Evolutionary conservation across 768 basidiomycete species (phyloP), one percentile per base, ranked within the genome.

Genomic region (Mrakia hoshinonis): DNA sequence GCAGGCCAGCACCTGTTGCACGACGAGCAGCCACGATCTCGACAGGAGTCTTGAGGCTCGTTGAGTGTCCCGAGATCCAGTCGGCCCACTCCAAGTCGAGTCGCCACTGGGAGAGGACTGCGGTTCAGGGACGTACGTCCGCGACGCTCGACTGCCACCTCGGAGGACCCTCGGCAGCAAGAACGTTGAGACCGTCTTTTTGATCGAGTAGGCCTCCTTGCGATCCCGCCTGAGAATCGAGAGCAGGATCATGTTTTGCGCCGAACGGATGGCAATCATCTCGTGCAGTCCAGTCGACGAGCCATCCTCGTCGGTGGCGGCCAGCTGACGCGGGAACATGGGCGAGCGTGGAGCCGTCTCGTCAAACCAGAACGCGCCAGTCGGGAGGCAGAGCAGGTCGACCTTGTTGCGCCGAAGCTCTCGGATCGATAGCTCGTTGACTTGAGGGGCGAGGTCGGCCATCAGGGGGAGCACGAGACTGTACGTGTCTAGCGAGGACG

Each of bases 391-490:
- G 73, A 89, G 84, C 36, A 81, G 76, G 65, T 91, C 89, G 15
- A 89, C 79, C 76, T 90, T 91, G 15, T 87, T 85, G 61, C 87
- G 85, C 31, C 87, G 84, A 67, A 91, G 82, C 72, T 89, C 89
- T 29, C 87, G 84, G 52, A 88, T 83, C 4, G 87, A 85, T 81
- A 91, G 83, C 15, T 86, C 87, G 75, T 85, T 86, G 74, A 91
- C 88, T 77, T 89, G 87, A 4, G 82, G 79, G 6, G 82, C 83
- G 9, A 90, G 78, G 43, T 82, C 82, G 4, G 87, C 82, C 39
- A 90, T 79, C n/a, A 87, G 76, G 1, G 89, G 85, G 7, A 87
- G 78, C 13, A 82, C 79, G 68, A 83, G 82, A 6, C 85, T 84
- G 76, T 85, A 88, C 47, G 83, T 82, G 36, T 79, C 78, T 20